Base-by-base conservation (phyloP, 495 filamentous ascomycete species). In the Podospora pseudopauciseta region DNA sequence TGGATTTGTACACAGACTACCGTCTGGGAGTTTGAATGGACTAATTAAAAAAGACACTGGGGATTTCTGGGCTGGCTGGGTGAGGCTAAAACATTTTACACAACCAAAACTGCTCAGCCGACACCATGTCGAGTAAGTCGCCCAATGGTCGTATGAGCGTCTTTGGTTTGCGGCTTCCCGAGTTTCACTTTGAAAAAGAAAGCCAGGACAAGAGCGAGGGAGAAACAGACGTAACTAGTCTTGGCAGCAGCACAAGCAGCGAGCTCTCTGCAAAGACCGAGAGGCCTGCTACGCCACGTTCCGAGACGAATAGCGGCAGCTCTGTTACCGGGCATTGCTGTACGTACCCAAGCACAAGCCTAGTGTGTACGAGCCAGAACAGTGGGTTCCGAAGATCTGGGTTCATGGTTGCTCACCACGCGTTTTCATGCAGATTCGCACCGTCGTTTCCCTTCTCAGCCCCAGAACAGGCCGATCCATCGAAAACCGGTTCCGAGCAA, bases 41-140 rank as follows among this genome's bases (percentile, higher is more conserved):
- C 15, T 56, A 56, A 56, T 20, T 15, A 20, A 56, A 56, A 56
- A 56, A 20, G 54, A 20, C 5, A 13, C 19, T 56, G 54, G 16
- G 19, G 54, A 56, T 56, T 5, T 56, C 55, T 58, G 39, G 39
- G 53, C n/a, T 56, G 39, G 62, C 30, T 20, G 49, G 61, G 32
- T 16, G 20, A 65, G 66, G 64, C 69, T 32, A 65, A 67, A 67
- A 66, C 63, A 68, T 28, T 49, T 49, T 49, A 49, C 39, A 49
- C 32, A 39, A 68, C 20, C 28, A 64, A 18, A 20, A 19, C 61
- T 23, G 32, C 60, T 61, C 67, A 59, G 63, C 65, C 61, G 49
- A 20, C 69, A 74, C 73, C 70, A 39, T 69, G 64, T 68, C 73
- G 30, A 67, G 73, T 77, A 77, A 75, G 73, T 75, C 63, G 28